These are phyloP conservation scores for Candida ortonii DNA, from an alignment of 805 yeast genomes.

Conservation along the genomic window DNA sequence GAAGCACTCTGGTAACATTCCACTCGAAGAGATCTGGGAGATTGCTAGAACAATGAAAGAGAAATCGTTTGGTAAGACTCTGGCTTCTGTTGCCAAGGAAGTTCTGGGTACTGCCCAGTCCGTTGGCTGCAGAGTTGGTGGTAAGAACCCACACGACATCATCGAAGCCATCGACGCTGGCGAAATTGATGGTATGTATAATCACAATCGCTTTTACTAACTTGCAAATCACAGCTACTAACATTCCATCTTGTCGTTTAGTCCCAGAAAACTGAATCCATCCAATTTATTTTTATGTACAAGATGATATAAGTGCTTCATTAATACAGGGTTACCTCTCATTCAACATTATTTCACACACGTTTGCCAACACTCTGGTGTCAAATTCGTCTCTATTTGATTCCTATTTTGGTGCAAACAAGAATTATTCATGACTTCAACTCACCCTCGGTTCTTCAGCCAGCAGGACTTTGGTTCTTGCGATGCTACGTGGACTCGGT, in stretches of 20 bases:
- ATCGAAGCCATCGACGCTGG: conserved; percentile 98
- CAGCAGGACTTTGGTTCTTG: conserved; percentile 14
- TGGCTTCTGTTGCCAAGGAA: conserved; percentile 97
- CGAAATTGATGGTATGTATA: conserved; percentile 71
- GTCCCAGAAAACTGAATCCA: conserved; percentile 69
- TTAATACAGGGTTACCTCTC: conserved; percentile 26
- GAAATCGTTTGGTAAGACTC: conserved; percentile 96
- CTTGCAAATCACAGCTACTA: conserved; percentile 6
- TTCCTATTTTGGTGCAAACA: conserved; percentile 92
- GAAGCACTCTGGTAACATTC: conserved; percentile 98
- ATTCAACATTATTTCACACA: conserved; percentile 3
- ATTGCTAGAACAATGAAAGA: conserved; percentile 97
- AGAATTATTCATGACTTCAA: conserved; percentile 59
- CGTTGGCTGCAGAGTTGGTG: conserved; percentile 98
- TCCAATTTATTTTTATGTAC: conserved; percentile 28
- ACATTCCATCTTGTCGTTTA: too few species aligned
- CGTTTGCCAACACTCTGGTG: conserved; percentile 96
- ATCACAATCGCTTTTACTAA: conserved; percentile 7
- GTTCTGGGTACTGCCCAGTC: conserved; percentile 99
- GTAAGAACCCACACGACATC: conserved; percentile 98
- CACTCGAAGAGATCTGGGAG: conserved; percentile 93
- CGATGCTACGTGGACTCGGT: conserved; percentile 40
- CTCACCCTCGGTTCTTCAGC: conserved; percentile 57
- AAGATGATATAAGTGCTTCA: conserved; percentile 23
- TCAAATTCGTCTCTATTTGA: conserved; percentile 60